Conservation (phyloP, 176 grass and related monocot genomes). For the Tillandsia fasciculata region DNA sequence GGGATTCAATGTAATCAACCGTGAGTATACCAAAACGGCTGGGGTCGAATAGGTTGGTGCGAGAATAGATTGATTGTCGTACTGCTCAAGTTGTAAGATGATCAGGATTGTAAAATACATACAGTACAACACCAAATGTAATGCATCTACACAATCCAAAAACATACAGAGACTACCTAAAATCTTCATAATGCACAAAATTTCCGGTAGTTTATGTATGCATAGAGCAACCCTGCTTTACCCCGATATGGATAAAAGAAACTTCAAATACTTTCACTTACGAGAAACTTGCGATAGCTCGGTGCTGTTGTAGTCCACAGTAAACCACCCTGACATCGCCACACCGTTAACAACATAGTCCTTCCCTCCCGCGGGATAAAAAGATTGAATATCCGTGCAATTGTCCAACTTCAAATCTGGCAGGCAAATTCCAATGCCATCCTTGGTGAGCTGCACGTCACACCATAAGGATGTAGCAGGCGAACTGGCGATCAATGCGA, state of each 20-base stretch:
- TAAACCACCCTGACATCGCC: constrained; percentile 47
- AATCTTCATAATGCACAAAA: too few species aligned
- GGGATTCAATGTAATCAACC: constrained; percentile 52
- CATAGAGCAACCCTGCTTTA: neutral
- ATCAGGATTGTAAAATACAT: neutral
- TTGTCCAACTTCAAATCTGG: constrained; percentile 60
- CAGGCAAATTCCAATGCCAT: constrained; percentile 60
- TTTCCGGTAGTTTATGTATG: too few species aligned
- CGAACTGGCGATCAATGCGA: constrained; percentile 30
- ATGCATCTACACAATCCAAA: neutral
- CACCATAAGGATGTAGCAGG: constrained; percentile 47
- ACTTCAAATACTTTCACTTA: constrained; percentile 25
- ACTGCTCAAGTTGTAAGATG: constrained; percentile 40
- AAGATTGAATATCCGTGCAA: constrained; percentile 44
- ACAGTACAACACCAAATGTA: constrained; percentile 5
- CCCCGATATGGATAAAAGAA: neutral
- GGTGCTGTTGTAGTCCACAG: constrained; percentile 53
- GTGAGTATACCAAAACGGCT: constrained; percentile 36
- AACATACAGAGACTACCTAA: neutral
- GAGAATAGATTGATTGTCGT: constrained; percentile 29
- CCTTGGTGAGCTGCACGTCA: constrained; percentile 68
- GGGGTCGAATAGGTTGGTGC: constrained; percentile 34
- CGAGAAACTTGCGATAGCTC: constrained; percentile 35
- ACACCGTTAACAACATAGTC: constrained; percentile 56
- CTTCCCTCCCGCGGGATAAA: constrained; percentile 23